These are phyloP conservation scores for Clarireedia hainanense DNA, from an alignment of 2,329 filamentous ascomycete species.

Conservation along the genomic window DNA sequence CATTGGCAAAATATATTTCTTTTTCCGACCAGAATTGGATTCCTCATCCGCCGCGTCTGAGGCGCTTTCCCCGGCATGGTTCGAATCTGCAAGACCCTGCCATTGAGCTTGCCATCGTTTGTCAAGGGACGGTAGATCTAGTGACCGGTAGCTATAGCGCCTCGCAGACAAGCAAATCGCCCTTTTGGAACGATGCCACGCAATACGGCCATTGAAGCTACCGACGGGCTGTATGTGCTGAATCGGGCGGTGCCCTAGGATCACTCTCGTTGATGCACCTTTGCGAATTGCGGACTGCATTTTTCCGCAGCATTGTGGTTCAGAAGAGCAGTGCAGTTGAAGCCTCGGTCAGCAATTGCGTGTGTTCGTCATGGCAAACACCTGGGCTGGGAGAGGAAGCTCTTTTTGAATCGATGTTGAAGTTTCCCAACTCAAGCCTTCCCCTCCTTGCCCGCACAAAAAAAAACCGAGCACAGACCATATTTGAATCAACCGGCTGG, in stretches of 20 bases:
- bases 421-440: neutral
- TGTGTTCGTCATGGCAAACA: neutral
- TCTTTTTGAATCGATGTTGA: neutral
- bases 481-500: neutral
- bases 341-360: neutral
- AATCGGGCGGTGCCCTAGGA: neutral
- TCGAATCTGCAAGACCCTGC: neutral
- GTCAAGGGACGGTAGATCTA: neutral
- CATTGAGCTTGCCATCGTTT: neutral
- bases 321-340: neutral
- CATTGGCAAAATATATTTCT: slow-evolving; percentile 76
- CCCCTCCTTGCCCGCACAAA: neutral
- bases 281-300: slow-evolving; percentile 7
- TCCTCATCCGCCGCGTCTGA: neutral
- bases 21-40: neutral
- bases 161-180: neutral
- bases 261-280: neutral
- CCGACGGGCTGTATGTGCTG: neutral
- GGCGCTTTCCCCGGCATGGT: slow-evolving; percentile 15
- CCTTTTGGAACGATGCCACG: neutral
- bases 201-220: neutral
- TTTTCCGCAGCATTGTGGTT: neutral
- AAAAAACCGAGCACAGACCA: slow-evolving; percentile 4
- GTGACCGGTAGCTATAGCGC: neutral
- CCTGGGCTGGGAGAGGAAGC: neutral